Percentiles rank a stretch among this genome's conserved stretches.
Conservation (phyloP, 2,329 filamentous ascomycete genomes). For the Thermoascus crustaceus region DNA sequence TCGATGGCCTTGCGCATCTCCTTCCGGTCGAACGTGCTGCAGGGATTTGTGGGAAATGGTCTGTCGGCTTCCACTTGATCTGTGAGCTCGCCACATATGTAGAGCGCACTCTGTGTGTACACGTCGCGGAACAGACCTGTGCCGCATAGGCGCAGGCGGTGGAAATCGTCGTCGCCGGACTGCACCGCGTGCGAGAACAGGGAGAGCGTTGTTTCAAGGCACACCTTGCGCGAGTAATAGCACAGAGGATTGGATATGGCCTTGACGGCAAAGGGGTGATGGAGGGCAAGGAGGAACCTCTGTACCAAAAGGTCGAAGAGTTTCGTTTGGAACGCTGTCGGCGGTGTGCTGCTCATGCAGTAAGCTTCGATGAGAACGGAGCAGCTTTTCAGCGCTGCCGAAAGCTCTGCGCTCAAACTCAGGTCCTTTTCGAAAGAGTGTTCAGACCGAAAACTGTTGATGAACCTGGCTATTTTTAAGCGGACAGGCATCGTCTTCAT, state of each 20-base stretch:
- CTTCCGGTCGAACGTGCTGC: too few relatives aligned
- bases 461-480: neutral
- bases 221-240: constrained; percentile 13
- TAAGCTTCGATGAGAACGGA: neutral
- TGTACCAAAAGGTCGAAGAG: constrained; percentile 12
- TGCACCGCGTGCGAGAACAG: constrained; percentile 15
- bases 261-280: constrained; percentile 11
- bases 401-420: neutral
- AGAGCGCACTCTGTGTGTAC: too few relatives aligned
- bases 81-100: too few relatives aligned
- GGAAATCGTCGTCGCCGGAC: constrained; percentile 8
- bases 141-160: constrained; percentile 1
- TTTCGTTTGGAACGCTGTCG: constrained; percentile 12
- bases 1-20: too few relatives aligned
- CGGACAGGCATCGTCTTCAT: neutral
- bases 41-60: too few relatives aligned
- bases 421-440: neutral
- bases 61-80: too few relatives aligned
- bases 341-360: constrained; percentile 13
- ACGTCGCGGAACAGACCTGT: too few relatives aligned
- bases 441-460: neutral
- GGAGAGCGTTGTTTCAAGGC: constrained; percentile 12
- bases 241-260: constrained; percentile 10
- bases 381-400: neutral
- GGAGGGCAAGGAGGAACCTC: constrained; percentile 12